These are phyloP conservation scores for Pyrenophora teres DNA, from an alignment of 2,329 filamentous ascomycete genomes.

Conservation along the genomic window DNA sequence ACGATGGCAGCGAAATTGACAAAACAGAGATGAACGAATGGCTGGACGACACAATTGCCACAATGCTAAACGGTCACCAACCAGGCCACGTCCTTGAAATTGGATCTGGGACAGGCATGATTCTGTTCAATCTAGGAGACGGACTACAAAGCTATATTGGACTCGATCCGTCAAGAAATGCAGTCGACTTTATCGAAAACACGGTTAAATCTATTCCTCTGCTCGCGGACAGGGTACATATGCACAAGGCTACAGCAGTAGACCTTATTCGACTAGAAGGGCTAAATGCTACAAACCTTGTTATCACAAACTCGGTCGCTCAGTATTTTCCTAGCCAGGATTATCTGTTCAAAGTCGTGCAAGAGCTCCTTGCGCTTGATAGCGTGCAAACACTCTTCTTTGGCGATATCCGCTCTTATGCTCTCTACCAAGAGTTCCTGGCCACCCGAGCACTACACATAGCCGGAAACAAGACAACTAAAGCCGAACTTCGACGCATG, in stretches of 20 bases:
- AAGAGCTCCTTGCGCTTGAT: background rate
- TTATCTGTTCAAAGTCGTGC: conserved; percentile 7
- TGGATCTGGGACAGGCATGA: too few species aligned
- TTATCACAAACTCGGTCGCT: too few species aligned
- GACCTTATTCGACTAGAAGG: background rate
- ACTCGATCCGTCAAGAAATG: conserved; percentile 6
- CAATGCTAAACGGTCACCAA: too few species aligned
- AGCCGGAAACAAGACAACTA: too few species aligned
- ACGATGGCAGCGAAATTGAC: conserved; percentile 10
- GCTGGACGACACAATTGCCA: too few species aligned
- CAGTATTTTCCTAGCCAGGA: conserved; percentile 18
- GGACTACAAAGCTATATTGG: conserved; percentile 7
- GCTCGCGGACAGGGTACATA: conserved; percentile 2
- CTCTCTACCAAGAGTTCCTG: too few species aligned
- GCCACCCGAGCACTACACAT: too few species aligned
- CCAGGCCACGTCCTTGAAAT: too few species aligned
- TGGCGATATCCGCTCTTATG: too few species aligned
- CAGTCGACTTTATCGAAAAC: conserved; percentile 3
- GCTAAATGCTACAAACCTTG: background rate
- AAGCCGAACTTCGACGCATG: too few species aligned
- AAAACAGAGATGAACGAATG: conserved; percentile 18
- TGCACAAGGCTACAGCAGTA: conserved; percentile 1
- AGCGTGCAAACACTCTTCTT: too few species aligned
- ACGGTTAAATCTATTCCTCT: too few species aligned
- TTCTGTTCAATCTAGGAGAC: conserved; percentile 13